Evolutionary conservation across 2,329 filamentous ascomycete genomes (phyloP).

Genomic region (Claviceps sp.): DNA sequence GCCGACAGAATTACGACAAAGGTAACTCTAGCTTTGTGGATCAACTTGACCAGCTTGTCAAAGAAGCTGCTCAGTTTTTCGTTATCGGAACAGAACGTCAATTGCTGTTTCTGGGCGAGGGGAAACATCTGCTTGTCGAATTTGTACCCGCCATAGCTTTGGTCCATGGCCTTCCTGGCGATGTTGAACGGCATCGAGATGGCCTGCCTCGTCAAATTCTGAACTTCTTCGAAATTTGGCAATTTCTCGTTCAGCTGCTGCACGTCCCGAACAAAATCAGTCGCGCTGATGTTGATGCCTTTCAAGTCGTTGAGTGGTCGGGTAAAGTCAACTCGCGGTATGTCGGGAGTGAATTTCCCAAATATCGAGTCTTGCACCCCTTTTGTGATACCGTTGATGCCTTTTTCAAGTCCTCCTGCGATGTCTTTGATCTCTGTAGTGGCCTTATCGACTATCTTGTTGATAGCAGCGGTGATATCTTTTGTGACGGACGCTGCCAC

Average conservation of each 20-base stretch:
- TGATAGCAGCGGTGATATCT: constrained; percentile 36
- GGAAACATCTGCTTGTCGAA: constrained; percentile 73
- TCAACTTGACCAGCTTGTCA: constrained; percentile 50
- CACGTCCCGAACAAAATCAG: constrained; percentile 54
- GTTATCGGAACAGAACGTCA: constrained; percentile 83
- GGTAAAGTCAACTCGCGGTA: constrained; percentile 49
- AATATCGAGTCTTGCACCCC: constrained; percentile 32
- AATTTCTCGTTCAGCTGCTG: constrained; percentile 63
- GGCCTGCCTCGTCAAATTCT: constrained; percentile 64
- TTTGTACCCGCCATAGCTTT: constrained; percentile 56
- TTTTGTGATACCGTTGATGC: constrained; percentile 35
- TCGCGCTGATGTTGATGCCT: constrained; percentile 52
- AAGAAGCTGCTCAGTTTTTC: constrained; percentile 78
- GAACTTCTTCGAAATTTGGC: constrained; percentile 70
- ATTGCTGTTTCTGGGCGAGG: constrained; percentile 65
- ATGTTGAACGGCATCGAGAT: constrained; percentile 71
- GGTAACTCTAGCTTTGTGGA: constrained; percentile 55
- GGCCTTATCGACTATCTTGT: constrained; percentile 39
- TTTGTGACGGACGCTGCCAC: constrained; percentile 44
- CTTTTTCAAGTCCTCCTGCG: constrained; percentile 32
- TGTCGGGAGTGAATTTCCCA: constrained; percentile 31
- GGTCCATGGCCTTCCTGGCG: constrained; percentile 59
- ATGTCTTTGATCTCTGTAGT: constrained; percentile 45
- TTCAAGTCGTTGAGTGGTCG: constrained; percentile 52
- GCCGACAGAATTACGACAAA: constrained; percentile 65